These are phyloP conservation scores for Anthracocystis walkeri DNA, from an alignment of 1,284 basidiomycete genomes.

Conservation along the genomic window DNA sequence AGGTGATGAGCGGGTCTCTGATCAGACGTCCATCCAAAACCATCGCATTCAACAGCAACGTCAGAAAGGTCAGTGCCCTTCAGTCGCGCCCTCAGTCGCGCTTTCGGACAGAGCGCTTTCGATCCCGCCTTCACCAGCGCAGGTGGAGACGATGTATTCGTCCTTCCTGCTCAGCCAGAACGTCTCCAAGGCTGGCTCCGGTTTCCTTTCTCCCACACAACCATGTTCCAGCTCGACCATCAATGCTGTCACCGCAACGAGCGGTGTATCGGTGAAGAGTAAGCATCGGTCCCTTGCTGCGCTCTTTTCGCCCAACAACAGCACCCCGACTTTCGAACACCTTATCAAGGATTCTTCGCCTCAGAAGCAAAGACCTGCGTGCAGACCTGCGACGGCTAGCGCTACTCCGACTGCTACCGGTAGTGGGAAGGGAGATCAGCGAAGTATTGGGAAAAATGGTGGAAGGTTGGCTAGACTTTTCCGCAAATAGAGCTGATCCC, in stretches of 20 bases:
- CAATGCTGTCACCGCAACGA: neutral
- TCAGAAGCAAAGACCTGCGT: neutral
- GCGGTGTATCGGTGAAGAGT: neutral
- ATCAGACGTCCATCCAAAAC: neutral
- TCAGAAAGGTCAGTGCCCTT: neutral
- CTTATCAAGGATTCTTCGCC: slow-evolving; percentile 9
- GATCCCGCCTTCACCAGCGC: slow-evolving; percentile 17
- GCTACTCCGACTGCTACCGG: neutral
- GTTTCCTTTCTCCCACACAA: slow-evolving; percentile 25
- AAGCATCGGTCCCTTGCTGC: slow-evolving; percentile 28
- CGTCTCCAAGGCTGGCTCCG: slow-evolving; percentile 22
- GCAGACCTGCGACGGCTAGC: neutral
- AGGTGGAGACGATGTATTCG: slow-evolving; percentile 41
- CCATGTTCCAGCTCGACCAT: slow-evolving; percentile 4
- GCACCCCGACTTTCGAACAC: slow-evolving; percentile 3
- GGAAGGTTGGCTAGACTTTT: slow-evolving; percentile 25
- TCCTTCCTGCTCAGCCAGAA: slow-evolving; percentile 41
- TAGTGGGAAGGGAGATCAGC: slow-evolving; percentile 7
- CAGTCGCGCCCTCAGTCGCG: neutral
- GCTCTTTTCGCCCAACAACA: slow-evolving; percentile 16
- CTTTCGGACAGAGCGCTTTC: neutral
- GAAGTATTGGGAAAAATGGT: slow-evolving; percentile 7
- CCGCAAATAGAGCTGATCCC: slow-evolving; percentile 11
- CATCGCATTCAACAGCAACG: neutral
- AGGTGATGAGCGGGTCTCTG: neutral